Evolutionary conservation across 2,329 filamentous ascomycete genomes (phyloP), one percentile per base, ranked within the genome.

Genomic region (Penicillium sp.): DNA sequence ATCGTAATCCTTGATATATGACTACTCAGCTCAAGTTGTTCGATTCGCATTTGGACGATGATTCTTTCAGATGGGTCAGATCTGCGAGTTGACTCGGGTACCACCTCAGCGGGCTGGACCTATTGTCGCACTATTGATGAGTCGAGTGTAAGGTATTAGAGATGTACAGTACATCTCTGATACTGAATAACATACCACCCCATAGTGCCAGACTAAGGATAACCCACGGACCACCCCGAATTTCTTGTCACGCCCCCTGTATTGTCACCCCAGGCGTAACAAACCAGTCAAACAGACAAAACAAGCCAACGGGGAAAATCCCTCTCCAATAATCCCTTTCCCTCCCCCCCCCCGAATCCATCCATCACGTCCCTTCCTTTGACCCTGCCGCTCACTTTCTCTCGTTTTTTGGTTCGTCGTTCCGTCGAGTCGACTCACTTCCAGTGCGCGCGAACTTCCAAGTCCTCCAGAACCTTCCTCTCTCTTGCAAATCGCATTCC

Each of bases 261-360:
- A 35, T 42, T 13, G 26, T 38, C 2, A 13, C 19, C 12, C 30
- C 4, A 42, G 28, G 26, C 26, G 53, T 54, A 17, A 53, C 53
- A 56, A 60, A 50, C 50, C 19, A 59, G 38, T 30, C 53, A 47
- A 59, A 62, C 61, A 47, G 35, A 26, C 50, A 17, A 19, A 49
- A 42, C 24, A 55, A 55, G 54, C 38, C 44, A 58, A 60, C 61
- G 61, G 61, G 59, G 64, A 62, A 67, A 63, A 55, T 65, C 66
- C 60, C 64, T 63, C 61, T 68, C 65, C 63, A 61, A 61, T 56
- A 54, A 50, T 63, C 60, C 64, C 49, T 42, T 44, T n/a, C n/a
- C n/a, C n/a, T n/a, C n/a, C n/a, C n/a, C n/a, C 62, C 66, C 59
- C 60, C 64, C 61, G 59, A 63, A 28, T 13, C 55, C 55, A 59